Base-by-base conservation (phyloP, 306 rosid species). In the Dryas octopetala region DNA sequence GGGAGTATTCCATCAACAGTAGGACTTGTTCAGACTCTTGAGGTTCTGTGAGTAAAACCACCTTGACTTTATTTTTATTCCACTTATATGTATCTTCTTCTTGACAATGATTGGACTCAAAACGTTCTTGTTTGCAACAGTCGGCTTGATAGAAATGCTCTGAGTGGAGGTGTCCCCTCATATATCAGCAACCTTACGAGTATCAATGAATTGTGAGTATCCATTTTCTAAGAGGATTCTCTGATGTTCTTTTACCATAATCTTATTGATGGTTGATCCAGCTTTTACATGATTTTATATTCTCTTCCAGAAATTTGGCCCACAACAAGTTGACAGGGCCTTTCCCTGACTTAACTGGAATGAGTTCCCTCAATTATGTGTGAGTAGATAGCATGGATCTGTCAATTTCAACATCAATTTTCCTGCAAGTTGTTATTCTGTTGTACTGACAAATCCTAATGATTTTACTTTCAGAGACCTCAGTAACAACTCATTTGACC, bases 111-210 rank as follows among this genome's bases (percentile, higher is more conserved):
- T 10, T 60, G 46, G 70, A 74, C 58, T 50, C 45, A 68, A 65
- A 64, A 57, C 44, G 41, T 79, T 83, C 72, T 52, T 62, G 76
- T 76, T 68, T 79, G 76, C 55, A 63, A 83, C 96, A 95, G 99
- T 2, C 98, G 99, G 76, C 97, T 95, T 40, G 99, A 95, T 82
- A 88, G 97, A 84, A 95, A 95, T 83, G 78, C 57, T 61, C 84
- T 95, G 62, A 62, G 80, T 2, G 98, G 97, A 78, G 74, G 69
- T 40, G 91, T 92, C 62, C 93, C 99, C 9, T 57, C 90, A 68
- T 77, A 84, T 86, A 89, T 95, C 85, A 85, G 65, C 70, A 89
- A 86, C 78, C 96, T 95, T 69, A 82, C 80, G 19, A 73, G 74
- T 77, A 57, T 92, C 86, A 85, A 77, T 75, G 96, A 90, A 88